phyloP scores from a whole-genome alignment of 768 basidiomycete genomes.

The Lepiota brunneoincarnata region DNA sequence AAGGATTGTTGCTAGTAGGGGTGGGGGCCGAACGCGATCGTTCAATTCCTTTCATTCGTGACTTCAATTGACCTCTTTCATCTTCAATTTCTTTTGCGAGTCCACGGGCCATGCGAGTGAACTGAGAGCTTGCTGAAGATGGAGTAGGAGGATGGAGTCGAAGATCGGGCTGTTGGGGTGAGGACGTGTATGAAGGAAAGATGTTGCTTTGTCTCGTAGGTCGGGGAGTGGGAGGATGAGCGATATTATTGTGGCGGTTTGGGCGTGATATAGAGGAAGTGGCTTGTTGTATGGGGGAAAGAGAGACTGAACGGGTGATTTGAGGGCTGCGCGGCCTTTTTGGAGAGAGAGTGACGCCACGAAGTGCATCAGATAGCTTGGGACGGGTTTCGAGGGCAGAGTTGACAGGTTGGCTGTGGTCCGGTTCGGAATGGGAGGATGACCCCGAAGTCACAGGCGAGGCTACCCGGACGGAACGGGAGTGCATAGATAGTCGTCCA shows the following conservation, averaged over 20 bases:
- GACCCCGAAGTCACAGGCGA: conserved; percentile 47
- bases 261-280: conserved; percentile 6
- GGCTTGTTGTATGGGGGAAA: conserved; percentile 14
- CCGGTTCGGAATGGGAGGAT: conserved; percentile 51
- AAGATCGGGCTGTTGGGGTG: conserved; percentile 44
- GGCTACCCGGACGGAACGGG: conserved; percentile 39
- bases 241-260: neutral
- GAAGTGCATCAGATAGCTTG: conserved; percentile 68
- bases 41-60: conserved; percentile 4
- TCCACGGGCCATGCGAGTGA: conserved; percentile 57
- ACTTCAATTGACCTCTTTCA: conserved; percentile 20
- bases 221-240: conserved; percentile 30
- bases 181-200: conserved; percentile 23
- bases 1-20: conserved; percentile 31
- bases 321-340: conserved; percentile 61
- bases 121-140: conserved; percentile 50
- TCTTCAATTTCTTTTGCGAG: conserved; percentile 53
- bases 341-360: conserved; percentile 71
- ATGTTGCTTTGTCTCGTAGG: conserved; percentile 27
- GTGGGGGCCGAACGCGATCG: conserved; percentile 12
- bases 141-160: conserved; percentile 62
- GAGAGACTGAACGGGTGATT: conserved; percentile 21
- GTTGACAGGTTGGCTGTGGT: conserved; percentile 38
- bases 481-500: conserved; percentile 26
- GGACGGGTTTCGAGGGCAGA: conserved; percentile 37